Base-by-base conservation (phyloP, 2,329 filamentous ascomycete genomes). In the Fusarium sarcochroum region DNA sequence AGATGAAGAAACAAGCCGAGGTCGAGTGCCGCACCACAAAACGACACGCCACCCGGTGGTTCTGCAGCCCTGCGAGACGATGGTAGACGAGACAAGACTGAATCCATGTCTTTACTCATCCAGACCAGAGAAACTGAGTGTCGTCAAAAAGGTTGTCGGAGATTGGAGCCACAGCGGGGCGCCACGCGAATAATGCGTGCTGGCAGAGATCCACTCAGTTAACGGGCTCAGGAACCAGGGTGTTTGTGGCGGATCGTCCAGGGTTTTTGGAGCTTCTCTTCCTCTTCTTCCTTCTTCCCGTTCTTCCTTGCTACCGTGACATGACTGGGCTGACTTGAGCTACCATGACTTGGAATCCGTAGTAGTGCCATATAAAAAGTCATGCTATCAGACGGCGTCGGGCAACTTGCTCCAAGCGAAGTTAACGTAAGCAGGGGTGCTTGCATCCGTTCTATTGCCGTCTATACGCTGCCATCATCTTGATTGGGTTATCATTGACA, bases 81-180 rank as follows among this genome's bases (percentile, higher is more conserved):
- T 50, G 44, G 54, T 40, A 27, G 32, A 40, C 20, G 25, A 52
- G 59, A 48, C 38, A 47, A 25, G 34, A 51, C 45, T 30, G 20
- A 30, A 25, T n/a, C 47, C n/a, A 38, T 38, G 47, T 38, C 37
- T 11, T 14, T 17, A 9, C 25, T 41, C 48, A 8, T 32, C 48
- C 25, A 49, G 27, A 37, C 48, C 25, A 49, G 27, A 37, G 35
- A 55, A 32, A 38, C 40, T 9, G 40, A 41, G 20, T 15, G 18
- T 41, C 38, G 30, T 32, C 25, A 30, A 52, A 53, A 50, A 41
- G 35, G 50, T 50, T 60, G 47, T 67, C 57, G 52, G 66, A 66
- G 47, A 67, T 55, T 69, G 66, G 53, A 45, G 40, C 66, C 50
- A 63, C 50, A 59, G 62, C 66, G 66, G 66, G 66, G 66, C 66